Evolutionary conservation across 2,329 filamentous ascomycete species (phyloP).

Genomic region (Mollisiaceae sp.): DNA sequence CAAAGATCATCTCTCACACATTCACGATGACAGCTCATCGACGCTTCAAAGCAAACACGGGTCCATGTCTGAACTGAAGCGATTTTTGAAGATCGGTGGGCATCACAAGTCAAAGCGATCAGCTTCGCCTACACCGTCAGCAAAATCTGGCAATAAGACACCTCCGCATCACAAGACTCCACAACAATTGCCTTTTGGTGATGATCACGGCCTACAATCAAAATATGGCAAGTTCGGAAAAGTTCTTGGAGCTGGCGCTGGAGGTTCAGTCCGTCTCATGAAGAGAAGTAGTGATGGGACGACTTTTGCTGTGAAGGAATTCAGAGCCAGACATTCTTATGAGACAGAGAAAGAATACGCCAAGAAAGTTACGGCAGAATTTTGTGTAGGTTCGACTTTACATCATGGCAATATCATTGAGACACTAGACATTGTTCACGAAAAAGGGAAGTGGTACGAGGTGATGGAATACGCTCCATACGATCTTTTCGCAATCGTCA

Average conservation of each 20-base stretch:
- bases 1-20: constrained; percentile 52
- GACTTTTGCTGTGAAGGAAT: constrained; percentile 98
- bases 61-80: constrained; percentile 93
- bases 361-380: constrained; percentile 97
- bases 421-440: constrained; percentile 93
- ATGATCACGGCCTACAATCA: constrained; percentile 87
- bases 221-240: constrained; percentile 97
- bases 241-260: constrained; percentile 90
- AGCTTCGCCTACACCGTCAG: constrained; percentile 63
- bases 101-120: constrained; percentile 71
- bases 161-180: constrained; percentile 53
- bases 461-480: constrained; percentile 99
- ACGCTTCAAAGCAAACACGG: constrained; percentile 63
- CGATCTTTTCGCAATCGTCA: constrained; percentile 96
- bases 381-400: constrained; percentile 95
- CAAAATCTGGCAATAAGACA: constrained; percentile 55
- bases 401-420: constrained; percentile 99
- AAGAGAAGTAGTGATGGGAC: constrained; percentile 90
- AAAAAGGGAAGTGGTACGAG: constrained; percentile 94
- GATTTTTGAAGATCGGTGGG: constrained; percentile 88
- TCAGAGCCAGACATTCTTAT: constrained; percentile 87
- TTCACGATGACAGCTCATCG: constrained; percentile 52
- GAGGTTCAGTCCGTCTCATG: constrained; percentile 92
- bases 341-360: constrained; percentile 95
- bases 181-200: constrained; percentile 83